Percentiles rank a stretch among this genome's conserved stretches.
Conservation (phyloP, 1,284 basidiomycete species). For the Leccinum cinnamomeum region DNA sequence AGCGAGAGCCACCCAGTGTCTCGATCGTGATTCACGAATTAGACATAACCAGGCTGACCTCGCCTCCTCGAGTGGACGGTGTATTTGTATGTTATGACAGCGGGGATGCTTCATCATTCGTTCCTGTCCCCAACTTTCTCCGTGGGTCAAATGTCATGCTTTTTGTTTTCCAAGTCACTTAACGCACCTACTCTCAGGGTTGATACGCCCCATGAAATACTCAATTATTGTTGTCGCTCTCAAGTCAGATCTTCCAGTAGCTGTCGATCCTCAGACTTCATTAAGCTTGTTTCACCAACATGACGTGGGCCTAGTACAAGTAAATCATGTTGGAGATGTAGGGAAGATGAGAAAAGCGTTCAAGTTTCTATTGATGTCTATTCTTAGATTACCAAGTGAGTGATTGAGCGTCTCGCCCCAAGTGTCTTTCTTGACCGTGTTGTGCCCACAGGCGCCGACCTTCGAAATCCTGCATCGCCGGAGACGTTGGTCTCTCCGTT, state of each 20-base stretch:
- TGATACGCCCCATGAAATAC: slow-evolving; percentile 53
- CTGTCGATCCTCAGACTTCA: slow-evolving; percentile 57
- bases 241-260: slow-evolving; percentile 64
- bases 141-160: slow-evolving; percentile 43
- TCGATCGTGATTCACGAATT: slow-evolving; percentile 35
- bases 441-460: slow-evolving; percentile 37
- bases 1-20: slow-evolving; percentile 31
- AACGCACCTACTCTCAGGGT: slow-evolving; percentile 40
- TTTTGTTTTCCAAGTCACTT: slow-evolving; percentile 9
- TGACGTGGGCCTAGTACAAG: slow-evolving; percentile 70
- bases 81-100: slow-evolving; percentile 76
- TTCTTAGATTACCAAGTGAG: slow-evolving; percentile 56
- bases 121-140: slow-evolving; percentile 59
- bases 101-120: slow-evolving; percentile 57
- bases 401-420: slow-evolving; percentile 5
- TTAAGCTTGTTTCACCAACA: slow-evolving; percentile 48
- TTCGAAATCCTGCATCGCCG: slow-evolving; percentile 72
- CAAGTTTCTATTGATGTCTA: slow-evolving; percentile 61
- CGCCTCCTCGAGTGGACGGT: slow-evolving; percentile 62
- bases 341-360: slow-evolving; percentile 69
- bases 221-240: slow-evolving; percentile 72
- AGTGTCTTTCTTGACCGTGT: slow-evolving; percentile 7
- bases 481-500: slow-evolving; percentile 50
- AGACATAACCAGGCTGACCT: slow-evolving; percentile 39
- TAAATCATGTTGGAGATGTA: slow-evolving; percentile 47